Evolutionary conservation across 192 early-diverging fungal genomes (phyloP).

Genomic region (Diversispora eburnea): DNA sequence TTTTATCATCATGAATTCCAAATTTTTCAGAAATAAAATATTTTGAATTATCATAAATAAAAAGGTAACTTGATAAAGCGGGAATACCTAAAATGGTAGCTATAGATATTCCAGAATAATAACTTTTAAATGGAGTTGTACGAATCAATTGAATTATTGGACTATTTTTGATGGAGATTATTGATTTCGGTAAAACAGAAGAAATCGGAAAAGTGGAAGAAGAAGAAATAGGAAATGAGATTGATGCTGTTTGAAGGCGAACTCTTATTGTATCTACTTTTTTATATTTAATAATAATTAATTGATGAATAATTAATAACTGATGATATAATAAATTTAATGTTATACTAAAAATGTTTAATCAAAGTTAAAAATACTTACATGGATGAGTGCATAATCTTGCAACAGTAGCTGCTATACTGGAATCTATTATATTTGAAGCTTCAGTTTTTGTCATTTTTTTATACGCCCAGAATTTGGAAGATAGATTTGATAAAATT

Average conservation of each 20-base stretch:
- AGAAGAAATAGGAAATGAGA: background rate
- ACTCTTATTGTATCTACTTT: slow-evolving; percentile 76
- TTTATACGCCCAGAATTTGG: too few relatives aligned
- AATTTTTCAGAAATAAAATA: slow-evolving; percentile 28
- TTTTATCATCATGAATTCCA: slow-evolving; percentile 32
- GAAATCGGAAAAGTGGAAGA: slow-evolving; percentile 30
- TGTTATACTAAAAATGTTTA: background rate
- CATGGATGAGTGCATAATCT: slow-evolving; percentile 64
- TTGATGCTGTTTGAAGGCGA: slow-evolving; percentile 53
- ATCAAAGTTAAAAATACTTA: slow-evolving; percentile 27
- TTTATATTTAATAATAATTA: background rate
- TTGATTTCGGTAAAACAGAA: slow-evolving; percentile 3
- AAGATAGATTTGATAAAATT: too few relatives aligned
- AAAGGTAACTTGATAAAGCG: slow-evolving; percentile 65
- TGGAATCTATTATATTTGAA: slow-evolving; percentile 42
- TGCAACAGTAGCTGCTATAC: slow-evolving; percentile 55
- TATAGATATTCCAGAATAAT: slow-evolving; percentile 69
- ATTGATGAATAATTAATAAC: background rate
- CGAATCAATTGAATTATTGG: slow-evolving; percentile 24
- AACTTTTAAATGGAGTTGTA: slow-evolving; percentile 30
- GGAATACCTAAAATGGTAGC: slow-evolving; percentile 70
- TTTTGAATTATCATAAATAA: slow-evolving; percentile 66
- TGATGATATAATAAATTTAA: background rate
- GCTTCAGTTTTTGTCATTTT: too few relatives aligned
- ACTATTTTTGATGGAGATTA: background rate